A percentile compares a stretch with the other conserved stretches of the same genome.
Evolutionary conservation across 192 early-diverging fungal genomes (phyloP).

Genomic region (Endogone sp.): DNA sequence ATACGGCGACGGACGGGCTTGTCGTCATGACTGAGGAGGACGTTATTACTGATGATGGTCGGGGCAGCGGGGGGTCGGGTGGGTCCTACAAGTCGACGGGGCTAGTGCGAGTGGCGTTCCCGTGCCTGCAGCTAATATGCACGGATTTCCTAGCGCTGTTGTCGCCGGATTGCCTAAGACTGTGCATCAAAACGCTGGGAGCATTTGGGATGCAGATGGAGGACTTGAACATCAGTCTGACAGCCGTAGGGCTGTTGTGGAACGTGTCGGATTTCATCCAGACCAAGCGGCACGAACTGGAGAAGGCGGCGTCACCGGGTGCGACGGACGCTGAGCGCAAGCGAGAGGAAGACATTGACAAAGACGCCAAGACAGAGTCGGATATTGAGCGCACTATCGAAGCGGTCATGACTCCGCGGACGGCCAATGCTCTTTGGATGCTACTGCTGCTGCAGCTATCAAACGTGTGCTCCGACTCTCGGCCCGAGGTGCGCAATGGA

Average conservation of each 20-base stretch:
- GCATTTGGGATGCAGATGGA: constrained; percentile 79
- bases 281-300: constrained; percentile 53
- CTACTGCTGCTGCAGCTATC: constrained; percentile 80
- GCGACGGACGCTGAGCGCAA: neutral
- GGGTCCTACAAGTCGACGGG: constrained; percentile 21
- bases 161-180: constrained; percentile 65
- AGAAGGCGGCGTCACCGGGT: constrained; percentile 15
- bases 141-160: constrained; percentile 88
- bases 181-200: constrained; percentile 78
- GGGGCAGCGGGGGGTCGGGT: neutral
- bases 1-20: constrained; percentile 4
- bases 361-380: neutral
- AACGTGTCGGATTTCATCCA: constrained; percentile 88
- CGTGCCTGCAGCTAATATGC: constrained; percentile 92
- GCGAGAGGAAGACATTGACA: constrained; percentile 6
- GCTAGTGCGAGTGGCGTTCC: constrained; percentile 79
- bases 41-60: neutral
- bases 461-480: constrained; percentile 73
- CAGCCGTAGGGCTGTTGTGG: constrained; percentile 90
- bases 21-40: neutral
- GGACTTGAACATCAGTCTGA: constrained; percentile 93
- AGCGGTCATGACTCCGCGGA: constrained; percentile 19
- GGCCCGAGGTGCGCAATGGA: constrained; percentile 90
- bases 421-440: constrained; percentile 81
- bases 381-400: constrained; percentile 6